phyloP scores from a whole-genome alignment of 2,329 filamentous ascomycete species.

The Aspergillus bombycis region DNA sequence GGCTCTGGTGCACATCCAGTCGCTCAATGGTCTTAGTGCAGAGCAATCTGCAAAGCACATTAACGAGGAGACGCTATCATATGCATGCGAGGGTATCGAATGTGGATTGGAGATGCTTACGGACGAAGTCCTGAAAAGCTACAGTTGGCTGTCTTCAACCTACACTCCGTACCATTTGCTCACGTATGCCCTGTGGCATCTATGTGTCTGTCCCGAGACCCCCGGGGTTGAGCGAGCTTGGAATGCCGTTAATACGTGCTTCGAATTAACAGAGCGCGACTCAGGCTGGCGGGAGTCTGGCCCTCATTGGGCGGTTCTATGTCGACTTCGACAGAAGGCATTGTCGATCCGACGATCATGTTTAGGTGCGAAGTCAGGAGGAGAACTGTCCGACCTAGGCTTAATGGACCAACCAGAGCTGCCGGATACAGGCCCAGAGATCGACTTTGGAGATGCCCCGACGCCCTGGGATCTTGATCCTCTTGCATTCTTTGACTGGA shows the following conservation, averaged over 20 bases:
- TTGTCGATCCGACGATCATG: conserved; percentile 10
- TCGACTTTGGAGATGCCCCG: not conserved
- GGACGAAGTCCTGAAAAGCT: conserved; percentile 45
- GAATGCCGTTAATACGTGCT: conserved; percentile 19
- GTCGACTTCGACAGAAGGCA: conserved; percentile 24
- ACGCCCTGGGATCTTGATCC: not conserved
- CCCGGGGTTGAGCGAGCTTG: conserved; percentile 39
- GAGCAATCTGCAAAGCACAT: conserved; percentile 18
- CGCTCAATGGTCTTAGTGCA: not conserved
- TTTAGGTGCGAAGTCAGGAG: conserved; percentile 1
- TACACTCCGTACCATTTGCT: conserved; percentile 50
- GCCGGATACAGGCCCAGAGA: not conserved
- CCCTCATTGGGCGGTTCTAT: conserved; percentile 27
- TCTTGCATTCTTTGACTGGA: conserved; percentile 1
- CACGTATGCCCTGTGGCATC: conserved; percentile 49
- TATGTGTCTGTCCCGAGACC: conserved; percentile 44
- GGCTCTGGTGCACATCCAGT: conserved; percentile 16
- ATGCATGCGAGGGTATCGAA: conserved; percentile 42
- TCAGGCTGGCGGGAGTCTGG: conserved; percentile 25
- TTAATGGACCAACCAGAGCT: not conserved
- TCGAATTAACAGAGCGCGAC: conserved; percentile 21
- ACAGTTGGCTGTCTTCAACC: conserved; percentile 43
- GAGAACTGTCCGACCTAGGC: not conserved
- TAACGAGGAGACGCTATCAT: conserved; percentile 34
- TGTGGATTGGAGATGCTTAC: conserved; percentile 30